A percentile compares a stretch with the other conserved stretches of the same genome.
Evolutionary conservation across 306 rosid genomes (phyloP).

Genomic region (Medicago arabica): DNA sequence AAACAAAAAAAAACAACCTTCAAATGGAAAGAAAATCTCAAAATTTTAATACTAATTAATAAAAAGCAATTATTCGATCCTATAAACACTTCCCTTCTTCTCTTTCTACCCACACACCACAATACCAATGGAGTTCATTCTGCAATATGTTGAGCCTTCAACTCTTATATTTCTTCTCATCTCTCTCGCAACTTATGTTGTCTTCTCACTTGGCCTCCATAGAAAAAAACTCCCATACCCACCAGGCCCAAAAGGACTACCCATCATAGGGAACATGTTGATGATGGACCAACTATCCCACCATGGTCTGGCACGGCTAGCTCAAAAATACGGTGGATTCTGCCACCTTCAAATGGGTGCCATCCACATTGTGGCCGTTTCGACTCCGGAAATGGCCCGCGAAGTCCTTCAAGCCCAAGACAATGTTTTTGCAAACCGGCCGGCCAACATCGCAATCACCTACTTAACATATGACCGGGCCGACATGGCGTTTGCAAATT

Average conservation of each 20-base stretch:
- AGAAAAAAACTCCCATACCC: conserved; percentile 52
- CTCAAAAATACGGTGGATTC: conserved; percentile 53
- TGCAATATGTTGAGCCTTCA: conserved; percentile 37
- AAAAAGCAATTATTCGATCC: background rate
- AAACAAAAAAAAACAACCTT: background rate
- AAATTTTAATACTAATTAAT: background rate
- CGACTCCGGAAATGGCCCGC: conserved; percentile 64
- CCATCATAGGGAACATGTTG: conserved; percentile 57
- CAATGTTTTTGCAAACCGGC: conserved; percentile 60
- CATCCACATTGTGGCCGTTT: conserved; percentile 59
- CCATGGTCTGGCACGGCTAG: conserved; percentile 43
- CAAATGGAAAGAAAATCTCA: background rate
- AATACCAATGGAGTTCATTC: conserved; percentile 36
- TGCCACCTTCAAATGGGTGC: conserved; percentile 67
- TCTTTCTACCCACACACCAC: background rate
- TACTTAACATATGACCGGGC: conserved; percentile 73
- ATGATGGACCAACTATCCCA: conserved; percentile 60
- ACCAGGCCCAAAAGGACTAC: conserved; percentile 62
- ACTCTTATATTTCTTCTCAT: conserved; percentile 29
- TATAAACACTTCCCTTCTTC: background rate
- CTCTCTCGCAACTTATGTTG: background rate
- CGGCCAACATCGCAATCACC: conserved; percentile 63
- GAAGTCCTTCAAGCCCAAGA: conserved; percentile 75
- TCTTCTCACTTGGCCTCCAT: background rate
- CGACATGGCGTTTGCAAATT: conserved; percentile 83